Conservation (phyloP, 306 rosid species). For the Prunus persica region DNA sequence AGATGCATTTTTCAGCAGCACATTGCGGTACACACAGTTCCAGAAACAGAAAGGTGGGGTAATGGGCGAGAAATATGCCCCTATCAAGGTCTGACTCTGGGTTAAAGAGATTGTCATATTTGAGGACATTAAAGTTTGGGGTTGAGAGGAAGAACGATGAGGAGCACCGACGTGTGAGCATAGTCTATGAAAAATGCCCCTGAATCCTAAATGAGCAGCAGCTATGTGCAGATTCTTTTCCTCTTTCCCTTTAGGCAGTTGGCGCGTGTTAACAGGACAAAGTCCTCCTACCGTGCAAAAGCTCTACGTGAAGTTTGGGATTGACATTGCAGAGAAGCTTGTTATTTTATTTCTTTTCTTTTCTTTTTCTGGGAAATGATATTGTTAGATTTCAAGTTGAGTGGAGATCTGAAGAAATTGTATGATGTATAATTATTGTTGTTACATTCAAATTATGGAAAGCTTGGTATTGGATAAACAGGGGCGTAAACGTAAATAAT, state of each 20-base stretch:
- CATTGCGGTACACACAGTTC: conserved; percentile 82
- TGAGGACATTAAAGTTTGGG: background rate
- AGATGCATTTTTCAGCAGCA: conserved; percentile 75
- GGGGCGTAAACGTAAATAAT: too few species aligned
- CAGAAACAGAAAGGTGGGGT: conserved; percentile 87
- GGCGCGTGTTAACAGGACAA: background rate
- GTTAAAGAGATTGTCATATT: background rate
- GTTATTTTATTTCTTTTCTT: background rate
- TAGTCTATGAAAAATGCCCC: background rate
- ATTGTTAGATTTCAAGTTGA: background rate
- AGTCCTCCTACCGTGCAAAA: background rate
- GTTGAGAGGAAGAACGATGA: background rate
- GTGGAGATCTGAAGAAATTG: background rate
- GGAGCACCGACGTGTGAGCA: background rate
- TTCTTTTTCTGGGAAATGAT: background rate
- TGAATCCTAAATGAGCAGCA: background rate
- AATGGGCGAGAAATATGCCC: conserved; percentile 74
- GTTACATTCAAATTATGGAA: too few species aligned
- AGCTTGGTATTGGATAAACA: too few species aligned
- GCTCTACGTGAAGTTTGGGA: too few species aligned
- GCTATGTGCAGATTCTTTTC: background rate
- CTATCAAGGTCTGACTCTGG: conserved; percentile 51
- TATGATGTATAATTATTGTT: too few species aligned
- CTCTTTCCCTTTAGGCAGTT: background rate
- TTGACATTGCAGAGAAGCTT: background rate